Evolutionary conservation across 176 grass and related monocot species (phyloP), one percentile per base, ranked within the genome.

Genomic region (Oryza coarctata): DNA sequence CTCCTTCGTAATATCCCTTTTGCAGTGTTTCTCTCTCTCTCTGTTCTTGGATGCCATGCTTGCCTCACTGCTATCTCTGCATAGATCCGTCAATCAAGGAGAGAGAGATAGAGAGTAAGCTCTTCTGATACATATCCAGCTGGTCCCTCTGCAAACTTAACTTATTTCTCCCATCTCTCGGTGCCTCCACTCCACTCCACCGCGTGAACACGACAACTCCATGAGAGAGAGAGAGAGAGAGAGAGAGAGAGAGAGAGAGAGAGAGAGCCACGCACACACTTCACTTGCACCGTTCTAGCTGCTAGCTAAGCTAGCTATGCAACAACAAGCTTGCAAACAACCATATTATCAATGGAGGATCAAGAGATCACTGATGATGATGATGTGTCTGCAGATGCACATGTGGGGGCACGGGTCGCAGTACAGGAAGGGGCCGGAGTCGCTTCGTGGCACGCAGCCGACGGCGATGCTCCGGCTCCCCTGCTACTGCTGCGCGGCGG

Each of bases 351-450:
- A 47, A 47, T 11, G 39, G 10, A 40, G 7, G 36, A 38, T 34
- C 33, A 34, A 34, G 33, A 34, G 33, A 34, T 34, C 31, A 32
- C 31, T 35, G 34, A 35, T 35, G 8, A 39, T 9, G 6, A 5
- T 39, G 8, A 2, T 41, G 39, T 0, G 0, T 6, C 1, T 41
- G 44, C 83, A 94, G 93, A 94, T 94, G 93, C 93, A 94, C 38
- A 94, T 94, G 93, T 94, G 93, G 93, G 93, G 93, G 2, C 93
- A 94, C 63, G 93, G 93, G 22, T 92, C 93, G 67, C 93, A 94
- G 87, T 94, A 92, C 87, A 79, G 93, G 28, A 94, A 92, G 79
- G 93, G 93, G 4, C 89, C 93, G 22, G 93, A 92, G 70, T 94
- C 93, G 11, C 89, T 94, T 30, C 75, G 93, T 0, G 93, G 93